phyloP scores from a whole-genome alignment of 805 yeast genomes.

The Candida tibetensis region DNA sequence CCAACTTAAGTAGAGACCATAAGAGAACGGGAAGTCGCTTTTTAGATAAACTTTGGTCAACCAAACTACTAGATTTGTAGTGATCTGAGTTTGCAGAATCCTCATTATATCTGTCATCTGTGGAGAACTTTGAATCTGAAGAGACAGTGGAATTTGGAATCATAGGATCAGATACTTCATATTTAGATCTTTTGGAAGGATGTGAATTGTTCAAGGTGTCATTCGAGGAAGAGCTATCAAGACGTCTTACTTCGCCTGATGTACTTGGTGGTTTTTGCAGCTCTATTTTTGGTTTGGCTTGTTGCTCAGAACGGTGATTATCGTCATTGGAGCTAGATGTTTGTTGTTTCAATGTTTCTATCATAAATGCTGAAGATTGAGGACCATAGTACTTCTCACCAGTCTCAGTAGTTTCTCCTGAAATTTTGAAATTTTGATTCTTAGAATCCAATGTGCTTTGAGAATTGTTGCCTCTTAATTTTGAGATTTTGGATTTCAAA shows the following conservation, averaged over 20 bases:
- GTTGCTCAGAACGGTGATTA: not conserved
- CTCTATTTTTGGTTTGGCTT: not conserved
- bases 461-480: not conserved
- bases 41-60: constrained; percentile 25
- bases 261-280: not conserved
- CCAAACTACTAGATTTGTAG: constrained; percentile 6
- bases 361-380: constrained; percentile 48
- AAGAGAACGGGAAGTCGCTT: constrained; percentile 30
- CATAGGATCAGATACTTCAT: constrained; percentile 3
- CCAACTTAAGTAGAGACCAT: constrained; percentile 13
- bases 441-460: not conserved
- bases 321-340: constrained; percentile 19
- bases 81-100: not conserved
- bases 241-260: not conserved
- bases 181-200: not conserved
- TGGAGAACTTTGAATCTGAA: constrained; percentile 9
- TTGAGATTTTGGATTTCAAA: constrained; percentile 13
- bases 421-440: constrained; percentile 14
- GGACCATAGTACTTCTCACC: constrained; percentile 52
- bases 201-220: constrained; percentile 1
- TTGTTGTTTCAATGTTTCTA: constrained; percentile 29
- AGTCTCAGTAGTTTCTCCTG: constrained; percentile 37
- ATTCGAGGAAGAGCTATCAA: not conserved
- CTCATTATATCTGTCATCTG: constrained; percentile 6
- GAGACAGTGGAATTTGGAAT: constrained; percentile 8